phyloP scores from a whole-genome alignment of 306 rosid genomes.

The Dryas drummondii region DNA sequence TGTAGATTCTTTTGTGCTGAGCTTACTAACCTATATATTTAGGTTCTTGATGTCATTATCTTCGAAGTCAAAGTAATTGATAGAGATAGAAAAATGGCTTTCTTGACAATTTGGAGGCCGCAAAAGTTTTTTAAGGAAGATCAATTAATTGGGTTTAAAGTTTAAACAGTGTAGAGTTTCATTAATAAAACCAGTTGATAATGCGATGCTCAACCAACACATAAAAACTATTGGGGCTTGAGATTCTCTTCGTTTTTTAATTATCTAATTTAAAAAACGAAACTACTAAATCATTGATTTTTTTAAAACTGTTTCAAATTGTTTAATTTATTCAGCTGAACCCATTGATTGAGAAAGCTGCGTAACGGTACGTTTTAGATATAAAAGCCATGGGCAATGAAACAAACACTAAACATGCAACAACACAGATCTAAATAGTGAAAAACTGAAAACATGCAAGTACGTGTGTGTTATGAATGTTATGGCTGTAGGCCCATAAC shows the following conservation, averaged over 20 bases:
- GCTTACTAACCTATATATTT: not conserved
- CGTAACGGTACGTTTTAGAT: too few relatives aligned
- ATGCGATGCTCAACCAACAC: not conserved
- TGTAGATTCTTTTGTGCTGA: not conserved
- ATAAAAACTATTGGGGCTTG: not conserved
- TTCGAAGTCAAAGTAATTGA: not conserved
- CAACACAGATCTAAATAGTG: too few relatives aligned
- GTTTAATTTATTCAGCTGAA: not conserved
- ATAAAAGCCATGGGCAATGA: too few relatives aligned
- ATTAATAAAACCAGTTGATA: not conserved
- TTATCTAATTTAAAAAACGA: not conserved
- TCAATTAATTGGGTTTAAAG: not conserved
- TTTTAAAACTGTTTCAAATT: too few relatives aligned
- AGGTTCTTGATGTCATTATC: not conserved
- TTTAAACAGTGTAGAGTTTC: too few relatives aligned
- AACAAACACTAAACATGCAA: too few relatives aligned
- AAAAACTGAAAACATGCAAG: too few relatives aligned
- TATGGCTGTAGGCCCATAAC: too few relatives aligned
- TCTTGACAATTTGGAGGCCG: not conserved
- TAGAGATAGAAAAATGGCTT: not conserved
- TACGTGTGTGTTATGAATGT: too few relatives aligned
- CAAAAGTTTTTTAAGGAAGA: not conserved
- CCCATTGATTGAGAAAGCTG: not conserved
- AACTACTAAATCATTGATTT: not conserved
- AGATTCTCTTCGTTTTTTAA: not conserved